These are phyloP conservation scores for Metschnikowia hibisci DNA, from an alignment of 805 yeast genomes.

Conservation along the genomic window DNA sequence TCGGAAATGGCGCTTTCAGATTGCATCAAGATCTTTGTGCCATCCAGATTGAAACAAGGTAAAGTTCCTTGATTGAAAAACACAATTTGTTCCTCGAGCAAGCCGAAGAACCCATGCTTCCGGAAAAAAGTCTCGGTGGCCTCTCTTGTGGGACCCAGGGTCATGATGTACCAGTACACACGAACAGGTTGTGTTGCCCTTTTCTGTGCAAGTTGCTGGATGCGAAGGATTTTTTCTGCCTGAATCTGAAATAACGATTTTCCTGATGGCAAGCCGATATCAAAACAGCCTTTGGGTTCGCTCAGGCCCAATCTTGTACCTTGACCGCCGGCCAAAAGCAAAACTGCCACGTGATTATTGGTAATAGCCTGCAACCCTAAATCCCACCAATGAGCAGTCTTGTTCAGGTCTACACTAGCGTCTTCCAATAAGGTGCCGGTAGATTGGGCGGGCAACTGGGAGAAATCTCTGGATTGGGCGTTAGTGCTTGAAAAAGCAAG, in stretches of 20 bases:
- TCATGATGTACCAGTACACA: slow-evolving; percentile 91
- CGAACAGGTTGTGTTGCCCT: slow-evolving; percentile 14
- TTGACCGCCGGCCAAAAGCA: slow-evolving; percentile 97
- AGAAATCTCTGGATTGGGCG: slow-evolving; percentile 26
- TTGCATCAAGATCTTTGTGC: slow-evolving; percentile 64
- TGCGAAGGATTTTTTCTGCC: slow-evolving; percentile 72
- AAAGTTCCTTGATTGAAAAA: slow-evolving; percentile 94
- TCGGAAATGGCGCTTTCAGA: slow-evolving; percentile 56
- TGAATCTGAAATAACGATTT: slow-evolving; percentile 89
- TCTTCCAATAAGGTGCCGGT: slow-evolving; percentile 50
- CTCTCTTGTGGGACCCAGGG: slow-evolving; percentile 79
- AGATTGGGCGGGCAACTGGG: slow-evolving; percentile 46
- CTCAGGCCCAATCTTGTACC: slow-evolving; percentile 92
- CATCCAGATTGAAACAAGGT: slow-evolving; percentile 78
- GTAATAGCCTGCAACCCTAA: slow-evolving; percentile 68
- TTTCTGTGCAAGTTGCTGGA: slow-evolving; percentile 51
- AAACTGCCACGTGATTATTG: slow-evolving; percentile 75
- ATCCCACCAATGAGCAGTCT: slow-evolving; percentile 34
- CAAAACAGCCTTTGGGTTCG: slow-evolving; percentile 90
- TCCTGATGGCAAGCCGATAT: slow-evolving; percentile 78
- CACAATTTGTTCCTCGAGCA: slow-evolving; percentile 51
- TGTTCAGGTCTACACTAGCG: slow-evolving; percentile 10
- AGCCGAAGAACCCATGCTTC: slow-evolving; percentile 66
- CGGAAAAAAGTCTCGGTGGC: slow-evolving; percentile 71
- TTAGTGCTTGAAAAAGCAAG: slow-evolving; percentile 32